Base-by-base conservation (phyloP, 2,329 filamentous ascomycete species). In the Talaromyces atroroseus region DNA sequence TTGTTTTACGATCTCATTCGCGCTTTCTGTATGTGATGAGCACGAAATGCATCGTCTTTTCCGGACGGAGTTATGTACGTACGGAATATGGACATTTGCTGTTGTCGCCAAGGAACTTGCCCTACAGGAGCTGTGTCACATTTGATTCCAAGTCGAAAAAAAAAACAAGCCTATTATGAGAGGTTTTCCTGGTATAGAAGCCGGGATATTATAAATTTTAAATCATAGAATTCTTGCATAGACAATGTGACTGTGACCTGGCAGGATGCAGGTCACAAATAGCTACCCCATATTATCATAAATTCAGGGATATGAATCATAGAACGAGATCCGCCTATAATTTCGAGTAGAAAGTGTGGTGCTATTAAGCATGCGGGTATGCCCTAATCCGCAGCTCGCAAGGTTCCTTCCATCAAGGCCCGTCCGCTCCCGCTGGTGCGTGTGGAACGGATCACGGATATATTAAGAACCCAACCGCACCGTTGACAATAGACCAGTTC, bases 281-380 rank as follows among this genome's bases (percentile, higher is more conserved):
- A 36, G 6, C 7, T 32, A 32, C 8, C 32, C 32, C 32, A 34
- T 34, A 34, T 34, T 34, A 34, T 12, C 11, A 34, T 34, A 34
- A 29, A 5, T 29, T 29, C 26, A 29, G 26, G 26, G 26, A 29
- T 29, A 29, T 29, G n/a, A 29, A 29, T 29, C 4, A 29, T 29
- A 8, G 26, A 29, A 29, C n/a, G n/a, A n/a, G n/a, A n/a, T n/a
- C n/a, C n/a, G n/a, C n/a, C n/a, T 26, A 8, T 26, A 26, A 26
- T 26, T 26, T 26, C 8, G 24, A 2, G 11, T 29, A 40, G 36
- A 40, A n/a, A 18, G 5, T 20, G 40, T 23, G 4, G 7, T 42
- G 26, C 26, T 20, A 45, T 23, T 53, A 47, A 47, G 42, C 51
- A 53, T 53, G 42, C 42, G 51, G 50, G 51, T 53, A 52, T 46